These are phyloP conservation scores for Drechslerella coelobrocha DNA, from an alignment of 2,329 filamentous ascomycete species.

Conservation along the genomic window DNA sequence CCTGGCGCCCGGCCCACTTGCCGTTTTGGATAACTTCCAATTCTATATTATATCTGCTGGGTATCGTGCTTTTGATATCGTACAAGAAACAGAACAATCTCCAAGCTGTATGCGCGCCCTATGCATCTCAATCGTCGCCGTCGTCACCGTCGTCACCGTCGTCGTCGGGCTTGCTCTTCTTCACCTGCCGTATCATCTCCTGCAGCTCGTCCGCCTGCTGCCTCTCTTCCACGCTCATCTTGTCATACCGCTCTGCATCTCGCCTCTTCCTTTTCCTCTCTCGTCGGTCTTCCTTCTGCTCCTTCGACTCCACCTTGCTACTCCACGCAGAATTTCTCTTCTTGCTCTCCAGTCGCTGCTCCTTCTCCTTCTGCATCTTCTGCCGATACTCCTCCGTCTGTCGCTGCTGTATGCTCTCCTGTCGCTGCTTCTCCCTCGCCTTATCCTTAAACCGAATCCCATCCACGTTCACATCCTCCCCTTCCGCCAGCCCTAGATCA, in stretches of 20 bases:
- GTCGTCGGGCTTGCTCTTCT: constrained; percentile 65
- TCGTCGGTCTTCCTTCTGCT: constrained; percentile 73
- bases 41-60: background rate
- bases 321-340: constrained; percentile 58
- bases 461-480: constrained; percentile 71
- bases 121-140: constrained; percentile 4
- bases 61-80: background rate
- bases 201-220: constrained; percentile 69
- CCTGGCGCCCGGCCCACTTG: too few species aligned
- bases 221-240: constrained; percentile 70
- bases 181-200: constrained; percentile 75
- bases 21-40: too few species aligned
- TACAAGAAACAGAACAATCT: background rate
- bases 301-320: constrained; percentile 64
- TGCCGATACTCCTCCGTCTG: constrained; percentile 52
- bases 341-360: constrained; percentile 56
- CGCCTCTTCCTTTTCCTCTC: constrained; percentile 73
- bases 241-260: constrained; percentile 67
- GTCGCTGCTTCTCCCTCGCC: constrained; percentile 70
- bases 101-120: too few species aligned
- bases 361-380: constrained; percentile 60
- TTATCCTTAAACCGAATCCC: constrained; percentile 75
- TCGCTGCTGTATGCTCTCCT: constrained; percentile 63
- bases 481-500: constrained; percentile 69
- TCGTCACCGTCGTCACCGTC: constrained; percentile 52